A percentile compares a stretch with the other conserved stretches of the same genome.
phyloP scores from a whole-genome alignment of 1,284 basidiomycete genomes.

The Rhizoctonia solani region DNA sequence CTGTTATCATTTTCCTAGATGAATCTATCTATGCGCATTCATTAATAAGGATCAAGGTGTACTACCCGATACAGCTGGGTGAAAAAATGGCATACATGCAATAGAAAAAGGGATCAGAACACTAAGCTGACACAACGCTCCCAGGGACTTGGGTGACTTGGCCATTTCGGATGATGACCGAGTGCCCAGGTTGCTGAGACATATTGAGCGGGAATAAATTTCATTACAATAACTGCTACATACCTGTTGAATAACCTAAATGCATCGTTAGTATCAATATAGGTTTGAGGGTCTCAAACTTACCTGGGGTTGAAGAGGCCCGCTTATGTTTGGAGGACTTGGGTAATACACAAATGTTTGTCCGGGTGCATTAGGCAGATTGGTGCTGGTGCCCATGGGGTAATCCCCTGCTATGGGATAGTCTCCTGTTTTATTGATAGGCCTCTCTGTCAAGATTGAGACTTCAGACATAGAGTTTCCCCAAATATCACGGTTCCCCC shows the following conservation, averaged over 20 bases:
- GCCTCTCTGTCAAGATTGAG: conserved; percentile 56
- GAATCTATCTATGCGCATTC: too few relatives aligned
- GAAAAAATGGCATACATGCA: background rate
- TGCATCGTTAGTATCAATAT: background rate
- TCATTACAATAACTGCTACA: background rate
- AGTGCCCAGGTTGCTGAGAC: conserved; percentile 60
- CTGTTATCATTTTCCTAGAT: too few relatives aligned
- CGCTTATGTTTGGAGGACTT: background rate
- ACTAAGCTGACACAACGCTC: conserved; percentile 43
- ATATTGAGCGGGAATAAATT: too few relatives aligned
- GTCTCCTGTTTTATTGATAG: background rate
- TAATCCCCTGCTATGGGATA: background rate
- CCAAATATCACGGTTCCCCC: conserved; percentile 55
- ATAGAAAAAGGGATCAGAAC: background rate
- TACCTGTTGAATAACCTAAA: conserved; percentile 28
- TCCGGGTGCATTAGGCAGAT: background rate
- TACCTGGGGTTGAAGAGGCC: conserved; percentile 15
- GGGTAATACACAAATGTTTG: conserved; percentile 31
- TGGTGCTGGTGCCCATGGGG: conserved; percentile 5
- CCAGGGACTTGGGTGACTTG: conserved; percentile 64
- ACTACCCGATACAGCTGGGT: background rate
- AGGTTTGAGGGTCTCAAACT: background rate
- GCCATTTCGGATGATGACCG: conserved; percentile 71
- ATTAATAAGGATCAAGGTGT: too few relatives aligned
- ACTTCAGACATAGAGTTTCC: conserved; percentile 55